A percentile compares a stretch with the other conserved stretches of the same genome.
phyloP scores from a whole-genome alignment of 768 basidiomycete genomes.

The Tylopilus plumbeoviolaceoides region DNA sequence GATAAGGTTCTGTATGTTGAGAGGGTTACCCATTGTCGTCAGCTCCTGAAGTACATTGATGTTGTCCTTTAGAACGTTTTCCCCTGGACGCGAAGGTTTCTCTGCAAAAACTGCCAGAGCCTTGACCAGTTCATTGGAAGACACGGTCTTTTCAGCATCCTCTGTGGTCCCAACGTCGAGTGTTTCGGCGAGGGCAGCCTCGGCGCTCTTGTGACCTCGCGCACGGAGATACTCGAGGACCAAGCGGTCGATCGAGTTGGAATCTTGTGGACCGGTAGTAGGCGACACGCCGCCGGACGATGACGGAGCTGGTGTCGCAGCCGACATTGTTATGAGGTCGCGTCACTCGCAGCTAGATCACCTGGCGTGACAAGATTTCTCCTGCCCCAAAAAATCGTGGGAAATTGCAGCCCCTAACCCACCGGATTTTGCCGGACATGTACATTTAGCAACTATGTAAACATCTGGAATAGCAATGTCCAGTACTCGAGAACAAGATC shows the following conservation, averaged over 20 bases:
- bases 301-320: constrained; percentile 31
- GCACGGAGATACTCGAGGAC: constrained; percentile 48
- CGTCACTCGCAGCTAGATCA: too few relatives aligned
- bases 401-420: too few relatives aligned
- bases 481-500: too few relatives aligned
- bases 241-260: constrained; percentile 35
- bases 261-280: constrained; percentile 27
- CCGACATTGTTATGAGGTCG: constrained; percentile 22
- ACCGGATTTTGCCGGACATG: too few relatives aligned
- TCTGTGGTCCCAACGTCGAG: constrained; percentile 32
- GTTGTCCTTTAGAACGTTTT: constrained; percentile 68
- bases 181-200: constrained; percentile 39
- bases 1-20: constrained; percentile 71
- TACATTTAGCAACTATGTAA: too few relatives aligned
- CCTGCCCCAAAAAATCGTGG: too few relatives aligned
- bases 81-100: constrained; percentile 61
- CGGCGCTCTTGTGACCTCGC: constrained; percentile 44
- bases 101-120: constrained; percentile 64
- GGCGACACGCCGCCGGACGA: constrained; percentile 33
- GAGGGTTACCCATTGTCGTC: constrained; percentile 61
- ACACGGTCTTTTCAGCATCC: constrained; percentile 36
- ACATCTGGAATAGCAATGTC: too few relatives aligned
- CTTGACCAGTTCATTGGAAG: constrained; percentile 52
- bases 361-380: too few relatives aligned
- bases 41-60: constrained; percentile 64